These are phyloP conservation scores for Hemerocallis citrina DNA, from an alignment of 106 monocot species.

Conservation along the genomic window DNA sequence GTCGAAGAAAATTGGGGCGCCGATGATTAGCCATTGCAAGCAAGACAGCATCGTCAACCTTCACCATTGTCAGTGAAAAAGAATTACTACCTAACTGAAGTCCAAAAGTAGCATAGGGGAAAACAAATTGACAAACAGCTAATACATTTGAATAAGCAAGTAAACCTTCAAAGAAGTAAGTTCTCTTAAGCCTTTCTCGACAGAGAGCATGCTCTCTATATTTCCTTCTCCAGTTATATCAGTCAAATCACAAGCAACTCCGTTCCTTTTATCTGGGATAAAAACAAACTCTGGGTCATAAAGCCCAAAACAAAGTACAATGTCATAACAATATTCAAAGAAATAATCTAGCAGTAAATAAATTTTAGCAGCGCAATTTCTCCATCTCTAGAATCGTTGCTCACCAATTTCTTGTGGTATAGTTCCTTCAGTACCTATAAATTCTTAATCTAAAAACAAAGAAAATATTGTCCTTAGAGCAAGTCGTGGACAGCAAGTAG, in stretches of 20 bases:
- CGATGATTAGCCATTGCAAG: constrained; percentile 61
- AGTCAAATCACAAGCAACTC: constrained; percentile 42
- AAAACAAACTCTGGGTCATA: too few species aligned
- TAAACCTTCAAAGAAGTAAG: constrained; percentile 79
- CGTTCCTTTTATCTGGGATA: constrained; percentile 41
- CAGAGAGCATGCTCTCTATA: constrained; percentile 92
- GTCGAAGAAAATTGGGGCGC: constrained; percentile 43
- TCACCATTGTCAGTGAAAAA: background rate
- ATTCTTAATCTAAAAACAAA: too few species aligned
- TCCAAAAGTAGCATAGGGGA: background rate
- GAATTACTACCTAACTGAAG: background rate
- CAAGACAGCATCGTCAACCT: constrained; percentile 88
- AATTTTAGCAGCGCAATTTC: too few species aligned
- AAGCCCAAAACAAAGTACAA: too few species aligned
- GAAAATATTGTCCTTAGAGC: too few species aligned
- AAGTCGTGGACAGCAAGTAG: too few species aligned
- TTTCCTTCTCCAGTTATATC: constrained; percentile 86
- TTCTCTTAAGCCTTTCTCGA: constrained; percentile 91
- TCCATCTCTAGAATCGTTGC: too few species aligned
- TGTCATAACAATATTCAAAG: too few species aligned
- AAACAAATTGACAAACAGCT: background rate
- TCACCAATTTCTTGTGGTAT: too few species aligned
- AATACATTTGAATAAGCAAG: background rate
- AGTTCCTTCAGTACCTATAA: too few species aligned
- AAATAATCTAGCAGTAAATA: too few species aligned